Conservation (phyloP, 495 filamentous ascomycete genomes). For the Jackrogersella multiformis region DNA sequence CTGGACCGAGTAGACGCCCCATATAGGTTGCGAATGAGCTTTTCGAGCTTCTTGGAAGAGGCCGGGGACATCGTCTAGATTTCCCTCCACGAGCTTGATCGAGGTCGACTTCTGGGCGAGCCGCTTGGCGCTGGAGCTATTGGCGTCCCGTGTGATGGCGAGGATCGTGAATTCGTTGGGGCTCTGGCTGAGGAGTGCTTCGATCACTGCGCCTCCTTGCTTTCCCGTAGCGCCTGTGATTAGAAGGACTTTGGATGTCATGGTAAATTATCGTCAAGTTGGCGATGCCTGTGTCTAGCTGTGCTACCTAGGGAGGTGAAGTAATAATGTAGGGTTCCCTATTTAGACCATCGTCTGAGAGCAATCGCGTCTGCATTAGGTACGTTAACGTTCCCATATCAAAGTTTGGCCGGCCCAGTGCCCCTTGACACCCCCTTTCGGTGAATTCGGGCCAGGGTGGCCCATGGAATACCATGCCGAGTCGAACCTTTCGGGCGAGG, state of each 20-base stretch:
- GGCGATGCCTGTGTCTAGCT: not conserved
- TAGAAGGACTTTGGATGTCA: conserved; percentile 59
- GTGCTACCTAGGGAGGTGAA: not conserved
- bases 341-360: conserved; percentile 8
- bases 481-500: conserved; percentile 26
- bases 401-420: conserved; percentile 12
- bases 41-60: conserved; percentile 62
- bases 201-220: conserved; percentile 70
- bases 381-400: conserved; percentile 16
- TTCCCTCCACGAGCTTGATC: conserved; percentile 67
- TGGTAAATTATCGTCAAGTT: conserved; percentile 19
- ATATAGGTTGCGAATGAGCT: conserved; percentile 45
- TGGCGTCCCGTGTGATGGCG: conserved; percentile 68
- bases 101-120: conserved; percentile 56
- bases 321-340: conserved; percentile 2
- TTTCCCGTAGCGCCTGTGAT: conserved; percentile 76
- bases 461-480: not conserved
- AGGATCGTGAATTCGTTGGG: conserved; percentile 59
- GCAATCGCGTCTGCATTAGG: conserved; percentile 25
- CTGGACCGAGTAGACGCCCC: conserved; percentile 52
- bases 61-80: conserved; percentile 61
- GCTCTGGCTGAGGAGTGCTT: conserved; percentile 57
- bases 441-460: not conserved
- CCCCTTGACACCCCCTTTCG: conserved; percentile 3
- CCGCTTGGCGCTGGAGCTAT: conserved; percentile 57